phyloP scores from a whole-genome alignment of 345 rosid genomes.

The Noccaea bulbosa region DNA sequence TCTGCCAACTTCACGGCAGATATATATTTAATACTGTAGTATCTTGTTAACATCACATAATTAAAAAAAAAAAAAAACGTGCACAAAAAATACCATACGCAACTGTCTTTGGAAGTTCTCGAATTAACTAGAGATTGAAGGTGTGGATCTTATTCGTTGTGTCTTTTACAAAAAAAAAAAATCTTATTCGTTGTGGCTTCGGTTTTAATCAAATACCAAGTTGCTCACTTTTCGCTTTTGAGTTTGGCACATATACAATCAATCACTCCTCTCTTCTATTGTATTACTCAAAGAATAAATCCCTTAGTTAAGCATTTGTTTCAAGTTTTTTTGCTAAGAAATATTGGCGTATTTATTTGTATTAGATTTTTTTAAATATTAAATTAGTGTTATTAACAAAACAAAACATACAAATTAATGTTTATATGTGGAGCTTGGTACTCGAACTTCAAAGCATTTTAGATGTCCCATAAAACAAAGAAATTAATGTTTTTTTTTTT shows the following conservation, averaged over 20 bases:
- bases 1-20: too few relatives aligned
- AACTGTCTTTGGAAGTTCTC: background rate
- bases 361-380: too few relatives aligned
- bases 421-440: too few relatives aligned
- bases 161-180: too few relatives aligned
- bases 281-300: constrained; percentile 12
- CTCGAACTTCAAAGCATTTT: constrained; percentile 17
- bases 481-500: background rate
- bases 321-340: too few relatives aligned
- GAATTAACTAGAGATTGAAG: background rate
- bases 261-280: constrained; percentile 5
- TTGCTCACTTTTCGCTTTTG: background rate
- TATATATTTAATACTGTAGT: too few relatives aligned
- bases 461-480: background rate
- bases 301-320: background rate
- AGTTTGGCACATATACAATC: background rate
- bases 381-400: too few relatives aligned
- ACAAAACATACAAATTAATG: too few relatives aligned
- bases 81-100: background rate
- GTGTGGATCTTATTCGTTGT: too few relatives aligned
- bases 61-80: too few relatives aligned
- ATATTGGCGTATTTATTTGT: too few relatives aligned
- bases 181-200: constrained; percentile 35
- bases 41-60: too few relatives aligned
- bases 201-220: background rate